phyloP scores from a whole-genome alignment of 1,139 yeast species.

The Candida sanyaensis region DNA sequence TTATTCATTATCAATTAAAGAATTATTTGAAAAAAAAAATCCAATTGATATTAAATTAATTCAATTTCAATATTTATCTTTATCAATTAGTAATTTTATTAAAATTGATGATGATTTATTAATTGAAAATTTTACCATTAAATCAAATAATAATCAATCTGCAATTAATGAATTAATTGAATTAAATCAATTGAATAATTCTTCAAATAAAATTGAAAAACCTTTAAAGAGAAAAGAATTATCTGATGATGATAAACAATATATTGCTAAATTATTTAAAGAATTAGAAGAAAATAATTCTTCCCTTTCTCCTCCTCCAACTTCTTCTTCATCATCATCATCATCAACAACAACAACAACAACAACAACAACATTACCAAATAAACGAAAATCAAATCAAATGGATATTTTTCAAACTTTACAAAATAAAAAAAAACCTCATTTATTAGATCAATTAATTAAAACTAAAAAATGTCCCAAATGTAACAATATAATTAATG shows the following conservation, averaged over 20 bases:
- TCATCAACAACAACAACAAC: no score
- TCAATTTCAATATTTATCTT: constrained; percentile 51
- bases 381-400: constrained; percentile 2
- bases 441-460: constrained; percentile 19
- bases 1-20: constrained; percentile 35
- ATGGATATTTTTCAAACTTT: constrained; percentile 25
- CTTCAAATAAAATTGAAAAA: neutral
- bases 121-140: constrained; percentile 50
- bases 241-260: constrained; percentile 15
- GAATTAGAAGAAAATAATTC: constrained; percentile 11
- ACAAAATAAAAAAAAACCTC: constrained; percentile 13
- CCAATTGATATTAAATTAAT: constrained; percentile 34
- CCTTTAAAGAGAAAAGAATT: constrained; percentile 3
- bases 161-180: constrained; percentile 22
- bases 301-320: neutral
- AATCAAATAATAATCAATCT: constrained; percentile 13
- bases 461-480: constrained; percentile 23
- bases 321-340: neutral
- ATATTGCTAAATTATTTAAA: constrained; percentile 18
- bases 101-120: constrained; percentile 41
- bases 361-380: constrained; percentile 5
- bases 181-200: constrained; percentile 14
- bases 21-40: constrained; percentile 22
- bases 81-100: constrained; percentile 57
- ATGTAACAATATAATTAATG: constrained; percentile 26